phyloP scores from a whole-genome alignment of 1,284 basidiomycete genomes.

The Austroboletus novae-zelandiae region DNA sequence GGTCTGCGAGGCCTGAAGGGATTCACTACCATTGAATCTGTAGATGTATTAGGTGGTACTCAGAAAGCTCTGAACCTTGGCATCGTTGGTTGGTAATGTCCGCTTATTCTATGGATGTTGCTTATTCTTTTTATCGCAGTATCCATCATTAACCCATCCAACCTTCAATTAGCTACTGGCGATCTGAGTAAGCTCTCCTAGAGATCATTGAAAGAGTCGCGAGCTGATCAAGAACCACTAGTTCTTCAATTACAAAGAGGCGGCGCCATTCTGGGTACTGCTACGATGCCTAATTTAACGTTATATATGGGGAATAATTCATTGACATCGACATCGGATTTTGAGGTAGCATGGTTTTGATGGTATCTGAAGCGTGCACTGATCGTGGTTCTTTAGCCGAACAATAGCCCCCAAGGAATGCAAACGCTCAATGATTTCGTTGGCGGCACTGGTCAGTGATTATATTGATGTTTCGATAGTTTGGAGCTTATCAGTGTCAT shows the following conservation, averaged over 20 bases:
- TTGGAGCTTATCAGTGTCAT: background rate
- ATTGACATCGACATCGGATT: constrained; percentile 46
- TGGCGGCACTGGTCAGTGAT: constrained; percentile 45
- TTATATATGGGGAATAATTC: constrained; percentile 60
- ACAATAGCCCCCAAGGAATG: constrained; percentile 57
- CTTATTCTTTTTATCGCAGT: constrained; percentile 35
- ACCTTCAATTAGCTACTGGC: constrained; percentile 58
- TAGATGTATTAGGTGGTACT: constrained; percentile 73
- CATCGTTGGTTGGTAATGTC: constrained; percentile 47
- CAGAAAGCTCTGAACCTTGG: constrained; percentile 57
- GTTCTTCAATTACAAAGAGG: constrained; percentile 57
- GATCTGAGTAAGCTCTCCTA: constrained; percentile 49
- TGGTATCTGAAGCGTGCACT: background rate
- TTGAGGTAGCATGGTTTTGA: constrained; percentile 37
- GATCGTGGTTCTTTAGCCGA: constrained; percentile 44
- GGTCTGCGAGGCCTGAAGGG: constrained; percentile 66
- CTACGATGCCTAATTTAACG: constrained; percentile 57
- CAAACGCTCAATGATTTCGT: constrained; percentile 73
- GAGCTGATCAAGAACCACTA: constrained; percentile 18
- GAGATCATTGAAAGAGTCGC: background rate
- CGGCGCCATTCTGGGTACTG: constrained; percentile 53
- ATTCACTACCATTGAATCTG: constrained; percentile 55
- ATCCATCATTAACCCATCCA: constrained; percentile 71
- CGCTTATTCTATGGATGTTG: background rate
- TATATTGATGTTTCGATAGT: constrained; percentile 7